A percentile compares a stretch with the other conserved stretches of the same genome.
Evolutionary conservation across 2,329 filamentous ascomycete species (phyloP).

Genomic region (Arthrinium puccinioides): DNA sequence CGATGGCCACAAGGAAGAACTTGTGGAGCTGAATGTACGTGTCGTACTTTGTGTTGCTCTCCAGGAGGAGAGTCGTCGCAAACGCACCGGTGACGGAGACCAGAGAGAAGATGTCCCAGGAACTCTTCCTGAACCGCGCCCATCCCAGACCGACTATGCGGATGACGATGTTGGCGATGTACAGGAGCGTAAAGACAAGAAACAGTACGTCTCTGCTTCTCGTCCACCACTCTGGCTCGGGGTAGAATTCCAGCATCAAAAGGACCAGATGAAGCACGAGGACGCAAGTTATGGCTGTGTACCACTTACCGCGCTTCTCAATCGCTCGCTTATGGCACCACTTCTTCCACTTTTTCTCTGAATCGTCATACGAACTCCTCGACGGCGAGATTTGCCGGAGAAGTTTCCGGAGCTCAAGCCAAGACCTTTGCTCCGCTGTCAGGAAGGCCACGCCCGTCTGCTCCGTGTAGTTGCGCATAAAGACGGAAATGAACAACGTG

Average conservation of each 20-base stretch:
- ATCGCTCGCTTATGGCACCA: conserved; percentile 95
- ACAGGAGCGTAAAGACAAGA: conserved; percentile 72
- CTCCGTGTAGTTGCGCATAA: conserved; percentile 99
- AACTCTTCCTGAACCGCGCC: conserved; percentile 84
- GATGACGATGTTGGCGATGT: conserved; percentile 74
- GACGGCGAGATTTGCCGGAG: conserved; percentile 90
- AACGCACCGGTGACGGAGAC: conserved; percentile 74
- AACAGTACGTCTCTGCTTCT: conserved; percentile 67
- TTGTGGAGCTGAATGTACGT: conserved; percentile 81
- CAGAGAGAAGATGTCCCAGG: conserved; percentile 91
- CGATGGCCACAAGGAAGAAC: conserved; percentile 83
- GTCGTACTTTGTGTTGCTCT: conserved; percentile 52
- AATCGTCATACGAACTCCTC: conserved; percentile 77
- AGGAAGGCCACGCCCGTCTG: conserved; percentile 95
- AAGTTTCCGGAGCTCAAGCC: conserved; percentile 90
- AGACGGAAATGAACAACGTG: conserved; percentile 96
- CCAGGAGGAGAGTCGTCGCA: conserved; percentile 69
- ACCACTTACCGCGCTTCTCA: conserved; percentile 91
- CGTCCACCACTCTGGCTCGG: conserved; percentile 67
- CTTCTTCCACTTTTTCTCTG: conserved; percentile 70
- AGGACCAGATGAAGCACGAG: conserved; percentile 78
- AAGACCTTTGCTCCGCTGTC: conserved; percentile 91
- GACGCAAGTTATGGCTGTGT: conserved; percentile 69
- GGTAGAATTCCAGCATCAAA: conserved; percentile 78
- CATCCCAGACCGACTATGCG: conserved; percentile 85